phyloP scores from a whole-genome alignment of 2,329 filamentous ascomycete species.

The Fusarium secorum region DNA sequence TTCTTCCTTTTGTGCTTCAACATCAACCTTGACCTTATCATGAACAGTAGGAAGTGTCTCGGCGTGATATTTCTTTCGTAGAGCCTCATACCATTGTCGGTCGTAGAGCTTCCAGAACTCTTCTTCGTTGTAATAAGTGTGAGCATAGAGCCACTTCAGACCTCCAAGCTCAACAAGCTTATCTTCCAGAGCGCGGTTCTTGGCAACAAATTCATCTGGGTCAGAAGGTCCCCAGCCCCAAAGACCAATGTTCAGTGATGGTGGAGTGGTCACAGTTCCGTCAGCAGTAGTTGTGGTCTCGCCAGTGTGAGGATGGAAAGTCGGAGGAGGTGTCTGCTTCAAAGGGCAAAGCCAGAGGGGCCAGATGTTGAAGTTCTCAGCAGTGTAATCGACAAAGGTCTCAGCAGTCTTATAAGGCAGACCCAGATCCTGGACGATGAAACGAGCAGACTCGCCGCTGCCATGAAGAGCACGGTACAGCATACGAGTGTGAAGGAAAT shows the following conservation, averaged over 20 bases:
- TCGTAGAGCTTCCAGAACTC: constrained; percentile 74
- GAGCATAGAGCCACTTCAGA: constrained; percentile 88
- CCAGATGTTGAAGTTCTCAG: constrained; percentile 62
- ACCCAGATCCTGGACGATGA: constrained; percentile 74
- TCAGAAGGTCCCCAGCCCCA: constrained; percentile 78
- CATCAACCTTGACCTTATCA: constrained; percentile 71
- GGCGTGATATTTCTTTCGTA: constrained; percentile 70
- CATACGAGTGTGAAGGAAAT: constrained; percentile 77
- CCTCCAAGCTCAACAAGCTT: constrained; percentile 75
- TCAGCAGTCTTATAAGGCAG: constrained; percentile 62
- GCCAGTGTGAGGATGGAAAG: constrained; percentile 63
- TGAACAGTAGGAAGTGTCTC: constrained; percentile 70
- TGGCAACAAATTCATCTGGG: constrained; percentile 66
- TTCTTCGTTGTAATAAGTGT: constrained; percentile 79
- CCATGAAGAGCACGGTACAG: constrained; percentile 76
- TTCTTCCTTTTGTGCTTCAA: constrained; percentile 53
- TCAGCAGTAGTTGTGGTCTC: constrained; percentile 41
- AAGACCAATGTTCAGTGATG: constrained; percentile 72
- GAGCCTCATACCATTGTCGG: constrained; percentile 65
- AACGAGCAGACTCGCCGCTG: constrained; percentile 69
- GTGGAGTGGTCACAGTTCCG: constrained; percentile 34
- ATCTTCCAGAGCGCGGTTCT: constrained; percentile 75
- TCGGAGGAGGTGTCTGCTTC: constrained; percentile 56
- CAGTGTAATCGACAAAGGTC: constrained; percentile 64
- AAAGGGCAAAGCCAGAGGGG: constrained; percentile 68